phyloP scores from a whole-genome alignment of 2,329 filamentous ascomycete genomes.

The Calonectria multiphialidica region DNA sequence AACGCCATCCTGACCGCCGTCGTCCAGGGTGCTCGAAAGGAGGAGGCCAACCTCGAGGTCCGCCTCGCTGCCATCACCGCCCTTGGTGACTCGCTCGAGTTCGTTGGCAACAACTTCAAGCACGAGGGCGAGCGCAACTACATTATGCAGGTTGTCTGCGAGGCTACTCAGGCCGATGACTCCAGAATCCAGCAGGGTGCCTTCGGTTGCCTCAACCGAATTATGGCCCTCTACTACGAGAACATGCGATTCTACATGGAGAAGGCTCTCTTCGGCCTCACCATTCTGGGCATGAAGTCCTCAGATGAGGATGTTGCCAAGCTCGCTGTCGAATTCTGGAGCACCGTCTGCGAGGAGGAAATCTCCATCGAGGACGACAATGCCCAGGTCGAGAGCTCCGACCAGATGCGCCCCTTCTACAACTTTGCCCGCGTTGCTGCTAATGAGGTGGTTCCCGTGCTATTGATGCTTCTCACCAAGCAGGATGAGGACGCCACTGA shows the following conservation, averaged over 20 bases:
- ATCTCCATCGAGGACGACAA: slow-evolving; percentile 99
- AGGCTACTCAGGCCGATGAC: slow-evolving; percentile 95
- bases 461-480: slow-evolving; percentile 90
- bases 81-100: slow-evolving; percentile 95
- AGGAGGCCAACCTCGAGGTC: slow-evolving; percentile 92
- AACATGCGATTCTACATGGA: slow-evolving; percentile 99
- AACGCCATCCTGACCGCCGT: slow-evolving; percentile 98
- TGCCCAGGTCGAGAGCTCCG: slow-evolving; percentile 77
- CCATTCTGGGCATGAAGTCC: slow-evolving; percentile 98
- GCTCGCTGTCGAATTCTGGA: slow-evolving; percentile 99
- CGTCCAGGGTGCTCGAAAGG: slow-evolving; percentile 96
- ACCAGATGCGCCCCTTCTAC: slow-evolving; percentile 92
- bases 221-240: slow-evolving; percentile 99
- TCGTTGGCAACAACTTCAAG: slow-evolving; percentile 98
- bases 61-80: slow-evolving; percentile 93
- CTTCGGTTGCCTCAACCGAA: slow-evolving; percentile 97
- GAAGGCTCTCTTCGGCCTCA: slow-evolving; percentile 97
- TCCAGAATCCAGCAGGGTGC: slow-evolving; percentile 93
- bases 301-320: slow-evolving; percentile 98
- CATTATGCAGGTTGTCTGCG: slow-evolving; percentile 99
- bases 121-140: slow-evolving; percentile 99
- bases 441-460: slow-evolving; percentile 92
- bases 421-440: slow-evolving; percentile 96
- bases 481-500: slow-evolving; percentile 97
- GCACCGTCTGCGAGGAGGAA: slow-evolving; percentile 99